Conservation (phyloP, 345 rosid species). For the Syzygium jambos region DNA sequence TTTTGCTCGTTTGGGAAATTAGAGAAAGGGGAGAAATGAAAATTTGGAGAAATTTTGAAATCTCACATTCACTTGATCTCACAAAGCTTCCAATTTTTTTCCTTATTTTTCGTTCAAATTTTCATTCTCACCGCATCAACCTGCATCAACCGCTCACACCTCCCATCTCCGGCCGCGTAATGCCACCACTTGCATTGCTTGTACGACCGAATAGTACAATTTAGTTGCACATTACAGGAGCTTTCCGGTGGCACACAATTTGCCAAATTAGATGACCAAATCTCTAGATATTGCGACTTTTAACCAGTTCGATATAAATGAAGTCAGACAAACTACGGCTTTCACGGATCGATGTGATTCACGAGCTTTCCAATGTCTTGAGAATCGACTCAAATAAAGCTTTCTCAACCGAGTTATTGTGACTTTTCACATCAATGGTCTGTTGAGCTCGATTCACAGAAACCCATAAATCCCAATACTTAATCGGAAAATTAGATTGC, state of each 20-base stretch:
- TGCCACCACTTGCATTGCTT: accelerated
- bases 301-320: background rate
- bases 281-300: background rate
- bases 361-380: accelerated
- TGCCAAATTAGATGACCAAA: background rate
- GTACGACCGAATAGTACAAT: background rate
- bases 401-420: background rate
- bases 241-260: background rate
- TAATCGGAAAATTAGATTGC: accelerated
- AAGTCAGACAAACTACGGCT: accelerated
- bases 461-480: background rate
- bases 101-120: background rate
- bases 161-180: background rate
- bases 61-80: background rate
- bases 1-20: background rate
- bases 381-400: background rate
- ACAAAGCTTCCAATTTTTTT: background rate
- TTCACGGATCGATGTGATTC: accelerated
- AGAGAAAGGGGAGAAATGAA: background rate
- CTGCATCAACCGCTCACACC: background rate
- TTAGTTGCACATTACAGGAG: background rate
- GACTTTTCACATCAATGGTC: accelerated
- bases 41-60: background rate
- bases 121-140: background rate
- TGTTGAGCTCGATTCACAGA: accelerated